These are phyloP conservation scores for Tetrastigma voinierianum DNA, from an alignment of 164 flowering plant species.

Conservation along the genomic window DNA sequence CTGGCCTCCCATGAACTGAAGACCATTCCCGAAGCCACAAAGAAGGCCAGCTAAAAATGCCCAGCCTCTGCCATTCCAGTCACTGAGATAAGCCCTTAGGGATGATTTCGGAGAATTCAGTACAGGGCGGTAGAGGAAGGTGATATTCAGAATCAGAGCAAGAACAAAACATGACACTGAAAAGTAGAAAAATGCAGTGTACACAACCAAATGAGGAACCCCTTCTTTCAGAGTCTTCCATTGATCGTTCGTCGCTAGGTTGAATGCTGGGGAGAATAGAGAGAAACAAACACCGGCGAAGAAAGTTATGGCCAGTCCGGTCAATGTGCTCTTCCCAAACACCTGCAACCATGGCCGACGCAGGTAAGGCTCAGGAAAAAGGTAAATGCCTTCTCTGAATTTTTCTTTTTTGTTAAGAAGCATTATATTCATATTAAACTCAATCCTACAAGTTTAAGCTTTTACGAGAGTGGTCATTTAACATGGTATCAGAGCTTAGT, in stretches of 20 bases:
- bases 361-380: too few species aligned
- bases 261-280: conserved; percentile 78
- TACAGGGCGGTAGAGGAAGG: conserved; percentile 64
- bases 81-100: conserved; percentile 57
- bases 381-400: too few species aligned
- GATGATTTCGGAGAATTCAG: conserved; percentile 59
- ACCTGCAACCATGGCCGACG: conserved; percentile 52
- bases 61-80: conserved; percentile 81
- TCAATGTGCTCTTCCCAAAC: conserved; percentile 56
- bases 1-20: conserved; percentile 84
- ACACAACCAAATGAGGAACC: conserved; percentile 67
- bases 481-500: too few species aligned
- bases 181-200: conserved; percentile 86
- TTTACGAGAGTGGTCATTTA: too few species aligned
- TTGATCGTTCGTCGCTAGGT: conserved; percentile 83
- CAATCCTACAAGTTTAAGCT: too few species aligned
- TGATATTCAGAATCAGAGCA: conserved; percentile 59
- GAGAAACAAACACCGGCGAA: conserved; percentile 80
- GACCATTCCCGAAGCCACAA: conserved; percentile 85
- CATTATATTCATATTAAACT: too few species aligned
- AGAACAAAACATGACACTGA: conserved; percentile 62
- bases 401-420: too few species aligned
- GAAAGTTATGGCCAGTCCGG: conserved; percentile 59
- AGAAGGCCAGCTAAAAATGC: conserved; percentile 73
- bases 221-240: conserved; percentile 59